Percentiles rank a stretch among this genome's conserved stretches.
phyloP scores from a whole-genome alignment of 306 rosid genomes.

The Lathyrus sativus region DNA sequence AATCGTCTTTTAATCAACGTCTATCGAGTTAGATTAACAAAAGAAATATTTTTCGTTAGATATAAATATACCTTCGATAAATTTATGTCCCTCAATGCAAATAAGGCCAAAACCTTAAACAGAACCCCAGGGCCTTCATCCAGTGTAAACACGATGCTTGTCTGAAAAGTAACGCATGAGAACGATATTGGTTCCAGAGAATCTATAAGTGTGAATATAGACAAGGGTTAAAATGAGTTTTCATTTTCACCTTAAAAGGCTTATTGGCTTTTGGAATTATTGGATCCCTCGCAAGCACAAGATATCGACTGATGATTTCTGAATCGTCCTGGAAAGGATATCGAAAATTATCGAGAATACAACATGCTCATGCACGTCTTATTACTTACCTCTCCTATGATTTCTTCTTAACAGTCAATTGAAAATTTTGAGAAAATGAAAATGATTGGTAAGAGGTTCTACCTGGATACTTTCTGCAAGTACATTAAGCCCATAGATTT shows the following conservation, averaged over 20 bases:
- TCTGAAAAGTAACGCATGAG: constrained; percentile 39
- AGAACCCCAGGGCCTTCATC: constrained; percentile 60
- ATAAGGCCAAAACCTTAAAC: constrained; percentile 61
- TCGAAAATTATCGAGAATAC: constrained; percentile 8
- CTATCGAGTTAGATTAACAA: constrained; percentile 26
- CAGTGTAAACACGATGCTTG: constrained; percentile 58
- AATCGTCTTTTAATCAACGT: constrained; percentile 17
- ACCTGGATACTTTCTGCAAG: constrained; percentile 66
- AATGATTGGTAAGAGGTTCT: constrained; percentile 29
- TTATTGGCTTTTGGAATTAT: constrained; percentile 57
- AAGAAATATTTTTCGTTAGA: not conserved
- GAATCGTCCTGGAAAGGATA: constrained; percentile 54
- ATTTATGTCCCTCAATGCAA: constrained; percentile 58
- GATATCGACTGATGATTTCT: constrained; percentile 55
- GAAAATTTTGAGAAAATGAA: too few relatives aligned
- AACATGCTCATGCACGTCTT: constrained; percentile 11
- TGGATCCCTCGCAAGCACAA: constrained; percentile 71
- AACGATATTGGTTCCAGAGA: constrained; percentile 1
- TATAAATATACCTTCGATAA: constrained; percentile 46
- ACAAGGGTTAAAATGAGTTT: constrained; percentile 12
- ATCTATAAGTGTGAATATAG: constrained; percentile 11
- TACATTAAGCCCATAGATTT: constrained; percentile 60
- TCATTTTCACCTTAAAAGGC: constrained; percentile 50
- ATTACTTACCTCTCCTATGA: not conserved
- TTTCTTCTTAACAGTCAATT: too few relatives aligned